Evolutionary conservation across 495 filamentous ascomycete species (phyloP).

Genomic region (Trichoderma virens): DNA sequence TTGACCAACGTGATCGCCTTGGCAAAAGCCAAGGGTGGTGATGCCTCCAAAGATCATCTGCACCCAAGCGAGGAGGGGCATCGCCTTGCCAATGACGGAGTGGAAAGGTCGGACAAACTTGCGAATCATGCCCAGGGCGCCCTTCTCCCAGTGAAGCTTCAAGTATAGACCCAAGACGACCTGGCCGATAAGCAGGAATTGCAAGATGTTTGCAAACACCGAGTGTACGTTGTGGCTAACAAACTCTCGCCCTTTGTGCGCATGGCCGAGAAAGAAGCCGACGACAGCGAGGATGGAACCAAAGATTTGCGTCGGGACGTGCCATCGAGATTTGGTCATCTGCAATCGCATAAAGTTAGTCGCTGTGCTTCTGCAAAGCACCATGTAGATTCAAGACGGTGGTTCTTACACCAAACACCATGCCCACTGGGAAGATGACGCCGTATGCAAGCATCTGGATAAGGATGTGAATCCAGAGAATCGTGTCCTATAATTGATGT

Average conservation of each 20-base stretch:
- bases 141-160: conserved; percentile 78
- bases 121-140: conserved; percentile 71
- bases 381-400: background rate
- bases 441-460: conserved; percentile 84
- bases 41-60: conserved; percentile 98
- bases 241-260: conserved; percentile 85
- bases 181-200: conserved; percentile 70
- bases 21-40: conserved; percentile 87
- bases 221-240: conserved; percentile 69
- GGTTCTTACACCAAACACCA: conserved; percentile 79
- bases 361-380: background rate
- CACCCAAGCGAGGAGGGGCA: conserved; percentile 82
- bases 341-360: conserved; percentile 26
- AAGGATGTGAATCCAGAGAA: conserved; percentile 89
- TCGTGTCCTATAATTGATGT: conserved; percentile 54
- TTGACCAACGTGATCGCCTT: conserved; percentile 83
- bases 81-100: conserved; percentile 73
- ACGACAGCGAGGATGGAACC: conserved; percentile 67
- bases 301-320: conserved; percentile 80
- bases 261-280: conserved; percentile 86
- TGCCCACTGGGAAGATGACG: conserved; percentile 84
- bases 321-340: conserved; percentile 88
- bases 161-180: conserved; percentile 78
- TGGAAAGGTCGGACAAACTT: conserved; percentile 63
- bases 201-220: conserved; percentile 67